These are phyloP conservation scores for Microbotryum saponariae DNA, from an alignment of 1,284 basidiomycete genomes.

Conservation along the genomic window DNA sequence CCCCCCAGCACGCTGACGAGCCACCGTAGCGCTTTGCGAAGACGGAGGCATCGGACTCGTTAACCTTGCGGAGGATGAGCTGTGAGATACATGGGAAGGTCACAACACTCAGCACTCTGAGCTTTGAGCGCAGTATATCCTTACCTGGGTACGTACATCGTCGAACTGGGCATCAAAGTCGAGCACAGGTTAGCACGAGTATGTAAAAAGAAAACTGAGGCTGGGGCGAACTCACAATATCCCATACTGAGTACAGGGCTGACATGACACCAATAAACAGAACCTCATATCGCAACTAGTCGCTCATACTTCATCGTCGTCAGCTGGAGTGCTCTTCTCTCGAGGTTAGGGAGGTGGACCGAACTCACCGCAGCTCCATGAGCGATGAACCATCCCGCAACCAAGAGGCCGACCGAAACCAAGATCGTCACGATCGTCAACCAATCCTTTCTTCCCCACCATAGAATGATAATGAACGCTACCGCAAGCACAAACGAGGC, in stretches of 20 bases:
- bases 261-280: constrained; percentile 95
- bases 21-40: constrained; percentile 56
- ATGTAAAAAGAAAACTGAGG: no score
- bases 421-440: constrained; percentile 48
- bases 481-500: constrained; percentile 72
- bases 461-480: constrained; percentile 86
- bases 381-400: constrained; percentile 75
- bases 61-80: constrained; percentile 62
- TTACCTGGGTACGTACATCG: background rate
- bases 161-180: constrained; percentile 1
- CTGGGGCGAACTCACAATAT: constrained; percentile 40
- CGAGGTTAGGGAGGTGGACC: constrained; percentile 41
- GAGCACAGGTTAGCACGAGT: no score
- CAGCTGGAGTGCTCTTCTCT: no score
- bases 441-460: constrained; percentile 72
- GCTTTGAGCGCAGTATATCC: no score
- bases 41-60: constrained; percentile 80
- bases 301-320: no score
- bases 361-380: constrained; percentile 58
- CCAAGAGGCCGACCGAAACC: constrained; percentile 48
- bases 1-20: constrained; percentile 50
- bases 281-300: constrained; percentile 41
- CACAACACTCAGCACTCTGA: background rate
- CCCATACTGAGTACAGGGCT: constrained; percentile 78
- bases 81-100: constrained; percentile 8